Evolutionary conservation across 1,284 basidiomycete species (phyloP), one percentile per base, ranked within the genome.

Genomic region (Cutaneotrichosporon arboriforme): DNA sequence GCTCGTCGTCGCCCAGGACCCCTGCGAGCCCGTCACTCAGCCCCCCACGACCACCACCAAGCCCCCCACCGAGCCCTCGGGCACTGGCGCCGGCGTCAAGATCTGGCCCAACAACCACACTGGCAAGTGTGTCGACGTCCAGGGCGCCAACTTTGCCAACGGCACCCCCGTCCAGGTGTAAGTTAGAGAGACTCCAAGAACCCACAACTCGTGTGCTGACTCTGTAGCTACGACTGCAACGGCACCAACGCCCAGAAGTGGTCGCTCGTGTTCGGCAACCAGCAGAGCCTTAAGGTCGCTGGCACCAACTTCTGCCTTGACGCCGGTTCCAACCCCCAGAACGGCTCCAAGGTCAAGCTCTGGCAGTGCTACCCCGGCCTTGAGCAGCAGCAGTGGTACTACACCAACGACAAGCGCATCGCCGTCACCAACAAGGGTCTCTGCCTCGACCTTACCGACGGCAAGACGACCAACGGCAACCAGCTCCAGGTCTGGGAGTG

Each of bases 241-340:
- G 57, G 52, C 59, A 46, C 57, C 7, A 26, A 14, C 9, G 57
- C 59, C 4, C 59, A 61, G 48, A 41, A 51, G 34, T 57, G 43
- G n/a, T 39, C 43, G 46, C 39, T 56, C 51, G 45, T 46, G 33
- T 46, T 40, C 38, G 51, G 45, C 46, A 38, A 47, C 51, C 41
- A 42, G 46, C 49, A 49, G 43, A 31, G 26, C 26, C 20, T 63
- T 50, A 49, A 57, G 46, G 56, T 67, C 46, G 49, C 54, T 0
- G 61, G 60, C 41, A 58, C 57, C 51, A 63, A 70, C 62, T 67
- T 58, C 51, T 70, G 68, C 54, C 57, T 67, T 26, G 67, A 69
- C 51, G 62, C 66, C n/a, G 59, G 60, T 31, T 39, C 38, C 45
- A 38, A 49, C 48, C 58, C 64, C 20, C 39, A 31, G 8, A 49